A percentile compares a stretch with the other conserved stretches of the same genome.
phyloP scores from a whole-genome alignment of 805 yeast species.

The Ogataea saltuana region DNA sequence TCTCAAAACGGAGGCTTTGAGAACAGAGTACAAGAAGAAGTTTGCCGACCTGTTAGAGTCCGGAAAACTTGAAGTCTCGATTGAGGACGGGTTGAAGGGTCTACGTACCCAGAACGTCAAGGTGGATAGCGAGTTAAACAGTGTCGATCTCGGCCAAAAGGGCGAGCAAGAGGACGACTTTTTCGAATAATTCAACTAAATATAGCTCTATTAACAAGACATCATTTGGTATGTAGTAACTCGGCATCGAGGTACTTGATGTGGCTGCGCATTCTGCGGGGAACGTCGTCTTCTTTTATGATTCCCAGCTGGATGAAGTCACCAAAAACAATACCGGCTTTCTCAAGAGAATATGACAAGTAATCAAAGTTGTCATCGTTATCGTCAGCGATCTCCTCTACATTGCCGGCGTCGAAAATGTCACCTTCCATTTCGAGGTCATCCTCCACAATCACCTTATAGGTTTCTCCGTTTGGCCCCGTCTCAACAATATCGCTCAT shows the following conservation, averaged over 20 bases:
- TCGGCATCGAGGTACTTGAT: conserved; percentile 46
- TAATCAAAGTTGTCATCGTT: conserved; percentile 73
- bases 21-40: conserved; percentile 49
- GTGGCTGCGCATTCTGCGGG: conserved; percentile 34
- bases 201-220: not conserved
- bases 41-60: conserved; percentile 53
- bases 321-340: conserved; percentile 70
- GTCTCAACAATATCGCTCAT: conserved; percentile 37
- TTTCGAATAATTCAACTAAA: conserved; percentile 29
- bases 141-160: conserved; percentile 5
- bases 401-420: conserved; percentile 20
- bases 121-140: conserved; percentile 12
- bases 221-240: conserved; percentile 18
- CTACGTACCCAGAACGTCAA: conserved; percentile 3
- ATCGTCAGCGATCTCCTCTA: conserved; percentile 31
- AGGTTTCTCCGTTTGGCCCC: conserved; percentile 60
- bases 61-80: conserved; percentile 53
- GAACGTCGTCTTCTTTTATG: conserved; percentile 34
- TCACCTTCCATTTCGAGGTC: conserved; percentile 30
- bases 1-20: conserved; percentile 44
- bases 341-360: conserved; percentile 71
- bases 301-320: conserved; percentile 69
- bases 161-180: conserved; percentile 36
- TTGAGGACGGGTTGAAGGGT: conserved; percentile 43
- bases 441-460: conserved; percentile 36